These are phyloP conservation scores for Glutinoglossum americanum DNA, from an alignment of 495 filamentous ascomycete genomes.

Conservation along the genomic window DNA sequence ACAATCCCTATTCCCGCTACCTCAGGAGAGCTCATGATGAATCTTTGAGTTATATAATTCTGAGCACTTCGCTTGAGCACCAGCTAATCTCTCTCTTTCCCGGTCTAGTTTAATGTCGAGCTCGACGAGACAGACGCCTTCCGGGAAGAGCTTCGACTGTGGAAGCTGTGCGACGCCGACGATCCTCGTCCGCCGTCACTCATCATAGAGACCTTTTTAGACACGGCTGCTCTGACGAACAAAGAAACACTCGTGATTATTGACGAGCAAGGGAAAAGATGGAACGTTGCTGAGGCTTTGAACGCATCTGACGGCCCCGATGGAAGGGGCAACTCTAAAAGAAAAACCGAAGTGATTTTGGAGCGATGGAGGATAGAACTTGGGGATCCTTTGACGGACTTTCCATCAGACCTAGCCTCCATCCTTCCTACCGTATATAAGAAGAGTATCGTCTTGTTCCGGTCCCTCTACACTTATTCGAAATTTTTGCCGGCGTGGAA, in stretches of 20 bases:
- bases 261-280: slow-evolving; percentile 74
- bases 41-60: background rate
- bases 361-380: slow-evolving; percentile 82
- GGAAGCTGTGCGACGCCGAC: slow-evolving; percentile 55
- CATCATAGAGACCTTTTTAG: slow-evolving; percentile 76
- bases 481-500: slow-evolving; percentile 78
- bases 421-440: slow-evolving; percentile 83
- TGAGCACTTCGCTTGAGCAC: background rate
- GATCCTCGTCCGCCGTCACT: slow-evolving; percentile 65
- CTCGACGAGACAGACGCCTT: slow-evolving; percentile 79
- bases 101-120: slow-evolving; percentile 68
- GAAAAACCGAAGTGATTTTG: slow-evolving; percentile 44
- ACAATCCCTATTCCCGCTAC: background rate
- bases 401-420: slow-evolving; percentile 40
- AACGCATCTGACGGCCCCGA: slow-evolving; percentile 28
- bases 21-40: background rate
- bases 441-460: slow-evolving; percentile 81
- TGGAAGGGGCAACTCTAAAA: slow-evolving; percentile 28
- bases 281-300: slow-evolving; percentile 75
- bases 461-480: slow-evolving; percentile 69
- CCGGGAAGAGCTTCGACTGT: slow-evolving; percentile 53
- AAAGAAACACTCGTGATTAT: slow-evolving; percentile 73
- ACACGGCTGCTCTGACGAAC: slow-evolving; percentile 54
- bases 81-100: slow-evolving; percentile 4
- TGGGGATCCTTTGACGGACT: slow-evolving; percentile 30